phyloP scores from a whole-genome alignment of 2,329 filamentous ascomycete species.

The Aspergillus sp. region DNA sequence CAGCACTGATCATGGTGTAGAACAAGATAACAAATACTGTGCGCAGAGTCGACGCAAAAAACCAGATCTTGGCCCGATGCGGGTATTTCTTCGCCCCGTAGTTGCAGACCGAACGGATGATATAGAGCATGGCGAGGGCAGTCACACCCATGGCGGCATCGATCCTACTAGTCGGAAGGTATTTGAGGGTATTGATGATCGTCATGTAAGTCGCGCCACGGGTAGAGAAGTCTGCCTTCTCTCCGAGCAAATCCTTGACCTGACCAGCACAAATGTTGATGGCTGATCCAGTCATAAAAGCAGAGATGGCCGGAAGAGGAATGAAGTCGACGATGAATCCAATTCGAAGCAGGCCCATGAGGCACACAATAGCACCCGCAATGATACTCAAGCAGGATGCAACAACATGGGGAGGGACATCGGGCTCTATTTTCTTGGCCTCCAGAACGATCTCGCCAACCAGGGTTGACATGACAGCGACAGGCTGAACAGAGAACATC shows the following conservation, averaged over 20 bases:
- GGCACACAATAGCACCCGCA: slow-evolving; percentile 70
- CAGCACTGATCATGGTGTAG: slow-evolving; percentile 87
- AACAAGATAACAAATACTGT: slow-evolving; percentile 89
- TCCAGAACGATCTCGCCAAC: slow-evolving; percentile 76
- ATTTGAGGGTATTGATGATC: slow-evolving; percentile 76
- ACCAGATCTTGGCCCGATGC: slow-evolving; percentile 68
- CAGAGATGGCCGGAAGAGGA: slow-evolving; percentile 81
- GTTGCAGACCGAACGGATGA: slow-evolving; percentile 66
- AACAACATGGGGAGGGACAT: slow-evolving; percentile 60
- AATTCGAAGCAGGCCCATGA: slow-evolving; percentile 73
- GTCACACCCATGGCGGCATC: slow-evolving; percentile 89
- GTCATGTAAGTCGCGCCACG: slow-evolving; percentile 77
- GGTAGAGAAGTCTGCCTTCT: slow-evolving; percentile 63
- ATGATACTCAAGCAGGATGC: slow-evolving; percentile 78
- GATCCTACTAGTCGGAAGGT: slow-evolving; percentile 64
- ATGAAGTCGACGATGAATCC: slow-evolving; percentile 95
- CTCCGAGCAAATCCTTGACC: slow-evolving; percentile 76
- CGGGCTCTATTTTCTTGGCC: slow-evolving; percentile 55
- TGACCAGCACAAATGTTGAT: slow-evolving; percentile 86
- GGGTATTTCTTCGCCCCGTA: slow-evolving; percentile 68
- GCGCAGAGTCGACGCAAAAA: slow-evolving; percentile 87
- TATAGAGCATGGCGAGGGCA: slow-evolving; percentile 72
- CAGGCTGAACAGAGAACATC: slow-evolving; percentile 58
- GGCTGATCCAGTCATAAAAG: slow-evolving; percentile 96
- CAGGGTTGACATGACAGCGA: slow-evolving; percentile 91